Base-by-base conservation (phyloP, 2,329 filamentous ascomycete species). In the Pestalotiopsis sp. region DNA sequence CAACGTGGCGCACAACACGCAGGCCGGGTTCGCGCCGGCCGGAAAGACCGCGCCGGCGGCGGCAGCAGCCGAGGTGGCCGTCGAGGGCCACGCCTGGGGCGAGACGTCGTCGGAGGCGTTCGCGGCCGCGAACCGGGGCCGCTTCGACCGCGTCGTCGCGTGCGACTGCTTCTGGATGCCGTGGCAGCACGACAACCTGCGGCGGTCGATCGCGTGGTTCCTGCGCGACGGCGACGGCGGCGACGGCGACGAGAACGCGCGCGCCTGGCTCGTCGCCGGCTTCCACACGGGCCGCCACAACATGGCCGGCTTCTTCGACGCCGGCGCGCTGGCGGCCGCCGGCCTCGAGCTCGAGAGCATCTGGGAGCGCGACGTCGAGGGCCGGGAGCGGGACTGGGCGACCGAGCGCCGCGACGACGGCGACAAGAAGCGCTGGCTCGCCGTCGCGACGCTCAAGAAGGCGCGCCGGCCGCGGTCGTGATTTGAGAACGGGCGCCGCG, bases 151-250 rank as follows among this genome's bases (percentile, higher is more conserved):
- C 68, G 82, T 94, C 56, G 79, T 93, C n/a, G 89, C 89, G 0
- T 90, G 90, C 70, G 91, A 94, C 79, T 93, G 91, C 75, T 84
- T 92, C 68, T 94, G 92, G 91, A 93, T 93, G 90, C 87, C 88
- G 1, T 86, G 86, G 82, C 87, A 93, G 81, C 92, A 94, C 78
- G 84, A 79, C n/a, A 91, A 90, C 77, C 83, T 94, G 31, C 85
- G 85, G 61, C 78, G 76, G 57, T 92, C 90, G 27, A 88, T 93
- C 75, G 78, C 84, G 4, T 88, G 89, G 78, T 92, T 93, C 75
- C 82, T 93, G 1, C 75, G 72, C 60, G 70, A 68, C 14, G 67
- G 36, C 12, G 23, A 80, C 1, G 77, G 74, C 14, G 67, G 36
- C 12, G 23, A 80, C 1, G 77, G 74, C 27, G 27, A 27, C 25